Conservation (phyloP, 257 asterid species). For the Gynochthodes officinalis region DNA sequence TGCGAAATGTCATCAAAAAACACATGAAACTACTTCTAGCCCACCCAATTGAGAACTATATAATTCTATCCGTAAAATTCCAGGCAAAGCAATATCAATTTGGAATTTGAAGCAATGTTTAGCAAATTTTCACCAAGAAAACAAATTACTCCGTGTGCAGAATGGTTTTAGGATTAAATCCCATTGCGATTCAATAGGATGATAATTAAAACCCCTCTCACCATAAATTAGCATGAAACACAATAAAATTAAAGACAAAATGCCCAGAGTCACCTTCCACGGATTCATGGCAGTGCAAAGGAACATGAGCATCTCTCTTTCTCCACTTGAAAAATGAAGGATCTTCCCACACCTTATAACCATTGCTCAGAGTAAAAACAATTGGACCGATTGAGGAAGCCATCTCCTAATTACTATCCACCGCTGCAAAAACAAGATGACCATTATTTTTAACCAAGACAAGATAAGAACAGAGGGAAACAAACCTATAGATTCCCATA, state of each 20-base stretch:
- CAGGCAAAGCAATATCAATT: not conserved
- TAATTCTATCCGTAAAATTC: not conserved
- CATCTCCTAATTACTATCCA: conserved; percentile 33
- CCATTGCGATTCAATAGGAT: not conserved
- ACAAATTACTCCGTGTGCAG: not conserved
- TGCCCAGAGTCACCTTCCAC: conserved; percentile 56
- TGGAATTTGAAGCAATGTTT: not conserved
- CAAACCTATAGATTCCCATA: too few species aligned
- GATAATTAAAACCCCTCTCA: not conserved
- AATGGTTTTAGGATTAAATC: not conserved
- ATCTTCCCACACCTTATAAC: conserved; percentile 86
- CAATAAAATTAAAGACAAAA: not conserved
- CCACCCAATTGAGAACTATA: not conserved
- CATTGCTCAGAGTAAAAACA: conserved; percentile 52
- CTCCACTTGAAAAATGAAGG: conserved; percentile 92
- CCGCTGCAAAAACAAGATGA: conserved; percentile 6
- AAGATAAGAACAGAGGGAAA: too few species aligned
- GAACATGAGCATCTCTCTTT: conserved; percentile 90
- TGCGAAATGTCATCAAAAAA: not conserved
- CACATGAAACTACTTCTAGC: not conserved
- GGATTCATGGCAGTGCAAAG: conserved; percentile 84
- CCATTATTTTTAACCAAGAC: too few species aligned
- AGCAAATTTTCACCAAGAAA: too few species aligned
- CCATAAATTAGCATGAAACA: not conserved
- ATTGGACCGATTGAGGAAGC: conserved; percentile 63